Evolutionary conservation across 2,329 filamentous ascomycete species (phyloP).

Genomic region (Claviceps paspali): DNA sequence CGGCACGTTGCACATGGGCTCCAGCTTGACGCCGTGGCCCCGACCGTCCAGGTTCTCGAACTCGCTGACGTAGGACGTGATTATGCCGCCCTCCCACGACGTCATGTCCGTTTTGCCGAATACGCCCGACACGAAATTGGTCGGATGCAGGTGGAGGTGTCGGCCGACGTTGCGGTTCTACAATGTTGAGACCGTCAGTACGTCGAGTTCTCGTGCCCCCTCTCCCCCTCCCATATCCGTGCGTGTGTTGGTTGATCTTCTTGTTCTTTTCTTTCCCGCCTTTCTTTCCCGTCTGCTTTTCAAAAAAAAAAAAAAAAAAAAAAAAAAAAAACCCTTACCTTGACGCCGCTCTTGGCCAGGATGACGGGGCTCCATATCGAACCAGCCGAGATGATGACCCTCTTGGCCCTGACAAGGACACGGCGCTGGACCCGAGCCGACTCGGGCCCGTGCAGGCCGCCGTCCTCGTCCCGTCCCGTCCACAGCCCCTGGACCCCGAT

Average conservation of each 20-base stretch:
- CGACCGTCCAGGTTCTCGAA: conserved; percentile 69
- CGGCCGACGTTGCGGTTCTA: conserved; percentile 66
- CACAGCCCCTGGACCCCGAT: conserved; percentile 60
- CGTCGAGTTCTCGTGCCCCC: no score
- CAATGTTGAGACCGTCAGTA: no score
- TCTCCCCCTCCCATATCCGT: no score
- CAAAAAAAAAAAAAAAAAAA: no score
- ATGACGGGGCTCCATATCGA: conserved; percentile 64
- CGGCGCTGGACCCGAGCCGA: conserved; percentile 37
- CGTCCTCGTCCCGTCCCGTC: conserved; percentile 52
- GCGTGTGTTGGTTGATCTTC: no score
- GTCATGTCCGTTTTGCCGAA: conserved; percentile 50
- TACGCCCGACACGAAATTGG: conserved; percentile 40
- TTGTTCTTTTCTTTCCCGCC: no score
- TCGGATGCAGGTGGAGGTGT: conserved; percentile 72
- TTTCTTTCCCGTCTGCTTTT: no score
- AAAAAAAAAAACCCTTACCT: no score
- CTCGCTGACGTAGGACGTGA: conserved; percentile 62
- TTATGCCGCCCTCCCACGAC: conserved; percentile 61
- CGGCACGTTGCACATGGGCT: conserved; percentile 60
- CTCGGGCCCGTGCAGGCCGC: conserved; percentile 35
- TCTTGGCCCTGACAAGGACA: conserved; percentile 62
- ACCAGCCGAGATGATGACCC: conserved; percentile 65
- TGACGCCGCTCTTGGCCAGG: conserved; percentile 62
- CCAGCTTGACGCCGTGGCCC: conserved; percentile 72